Percentiles rank a stretch among this genome's conserved stretches.
These are phyloP conservation scores for Thermochaetoides thermophila DNA, from an alignment of 495 filamentous ascomycete species.

Conservation along the genomic window DNA sequence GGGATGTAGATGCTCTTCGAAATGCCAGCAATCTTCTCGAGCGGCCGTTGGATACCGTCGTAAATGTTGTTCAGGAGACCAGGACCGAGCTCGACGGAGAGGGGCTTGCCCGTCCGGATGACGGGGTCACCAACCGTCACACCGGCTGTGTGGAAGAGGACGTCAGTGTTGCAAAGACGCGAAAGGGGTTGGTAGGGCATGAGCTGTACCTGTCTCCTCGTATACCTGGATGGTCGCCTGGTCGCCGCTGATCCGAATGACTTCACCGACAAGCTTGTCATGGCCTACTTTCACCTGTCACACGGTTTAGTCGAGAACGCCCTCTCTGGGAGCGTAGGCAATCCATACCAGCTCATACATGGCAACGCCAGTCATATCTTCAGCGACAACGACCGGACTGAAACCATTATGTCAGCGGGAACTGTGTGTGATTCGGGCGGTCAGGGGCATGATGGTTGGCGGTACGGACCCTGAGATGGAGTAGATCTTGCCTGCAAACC, in stretches of 20 bases:
- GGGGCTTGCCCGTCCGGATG: conserved; percentile 73
- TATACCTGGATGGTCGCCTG: conserved; percentile 97
- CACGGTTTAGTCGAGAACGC: conserved; percentile 25
- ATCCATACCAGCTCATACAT: conserved; percentile 84
- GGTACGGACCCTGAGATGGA: conserved; percentile 60
- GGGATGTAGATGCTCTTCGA: conserved; percentile 91
- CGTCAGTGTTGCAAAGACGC: conserved; percentile 1
- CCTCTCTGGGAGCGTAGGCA: conserved; percentile 21
- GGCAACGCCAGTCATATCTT: conserved; percentile 96
- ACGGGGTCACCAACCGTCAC: conserved; percentile 95
- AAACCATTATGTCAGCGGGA: conserved; percentile 14
- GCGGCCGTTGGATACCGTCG: conserved; percentile 93
- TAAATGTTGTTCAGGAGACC: conserved; percentile 99
- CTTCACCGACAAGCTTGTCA: conserved; percentile 81
- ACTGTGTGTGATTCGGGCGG: neutral
- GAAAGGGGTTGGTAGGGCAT: neutral
- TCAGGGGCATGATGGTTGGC: conserved; percentile 1
- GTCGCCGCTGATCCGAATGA: conserved; percentile 92
- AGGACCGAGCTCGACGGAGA: conserved; percentile 93
- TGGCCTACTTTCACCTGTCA: conserved; percentile 63
- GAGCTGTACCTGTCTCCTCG: conserved; percentile 76
- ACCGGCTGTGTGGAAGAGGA: conserved; percentile 48
- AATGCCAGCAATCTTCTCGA: conserved; percentile 63
- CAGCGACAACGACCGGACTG: conserved; percentile 90
- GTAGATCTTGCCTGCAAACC: conserved; percentile 48